Percentiles rank a stretch among this genome's conserved stretches.
Conservation (phyloP, 148 eudicot species). For the Talinum fruticosum region DNA sequence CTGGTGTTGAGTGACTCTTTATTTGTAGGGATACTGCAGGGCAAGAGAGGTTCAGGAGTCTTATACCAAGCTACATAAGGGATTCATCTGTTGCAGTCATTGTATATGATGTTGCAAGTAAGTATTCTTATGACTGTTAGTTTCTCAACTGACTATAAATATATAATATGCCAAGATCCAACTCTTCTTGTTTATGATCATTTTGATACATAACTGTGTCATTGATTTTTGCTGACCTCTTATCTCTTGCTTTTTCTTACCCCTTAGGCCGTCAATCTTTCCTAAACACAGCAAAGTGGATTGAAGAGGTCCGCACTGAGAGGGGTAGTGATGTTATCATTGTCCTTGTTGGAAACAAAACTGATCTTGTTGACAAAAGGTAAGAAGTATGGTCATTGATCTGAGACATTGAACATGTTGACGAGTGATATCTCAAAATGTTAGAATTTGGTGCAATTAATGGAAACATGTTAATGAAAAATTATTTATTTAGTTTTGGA, state of each 20-base stretch:
- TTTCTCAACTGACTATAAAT: slow-evolving; percentile 10
- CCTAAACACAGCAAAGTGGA: slow-evolving; percentile 57
- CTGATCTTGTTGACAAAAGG: slow-evolving; percentile 71
- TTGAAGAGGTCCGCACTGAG: slow-evolving; percentile 65
- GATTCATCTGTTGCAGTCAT: slow-evolving; percentile 65
- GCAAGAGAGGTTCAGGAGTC: slow-evolving; percentile 62
- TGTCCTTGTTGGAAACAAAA: slow-evolving; percentile 63
- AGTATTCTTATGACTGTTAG: slow-evolving; percentile 9
- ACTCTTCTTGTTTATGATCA: background rate
- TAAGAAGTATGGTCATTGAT: slow-evolving; percentile 15
- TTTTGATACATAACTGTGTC: background rate
- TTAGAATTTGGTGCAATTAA: too few species aligned
- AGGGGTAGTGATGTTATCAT: slow-evolving; percentile 65
- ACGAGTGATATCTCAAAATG: too few species aligned
- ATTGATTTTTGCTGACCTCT: background rate
- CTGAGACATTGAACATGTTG: too few species aligned
- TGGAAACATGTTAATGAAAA: too few species aligned
- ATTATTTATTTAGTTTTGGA: too few species aligned
- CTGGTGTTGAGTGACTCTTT: background rate
- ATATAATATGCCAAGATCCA: slow-evolving; percentile 9
- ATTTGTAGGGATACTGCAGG: slow-evolving; percentile 60
- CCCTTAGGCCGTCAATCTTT: slow-evolving; percentile 54
- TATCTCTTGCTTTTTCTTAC: slow-evolving; percentile 12
- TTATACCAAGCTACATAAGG: slow-evolving; percentile 55
- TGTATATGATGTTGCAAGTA: slow-evolving; percentile 62